Evolutionary conservation across 2,329 filamentous ascomycete species (phyloP).

Genomic region (Capronia epimyces): DNA sequence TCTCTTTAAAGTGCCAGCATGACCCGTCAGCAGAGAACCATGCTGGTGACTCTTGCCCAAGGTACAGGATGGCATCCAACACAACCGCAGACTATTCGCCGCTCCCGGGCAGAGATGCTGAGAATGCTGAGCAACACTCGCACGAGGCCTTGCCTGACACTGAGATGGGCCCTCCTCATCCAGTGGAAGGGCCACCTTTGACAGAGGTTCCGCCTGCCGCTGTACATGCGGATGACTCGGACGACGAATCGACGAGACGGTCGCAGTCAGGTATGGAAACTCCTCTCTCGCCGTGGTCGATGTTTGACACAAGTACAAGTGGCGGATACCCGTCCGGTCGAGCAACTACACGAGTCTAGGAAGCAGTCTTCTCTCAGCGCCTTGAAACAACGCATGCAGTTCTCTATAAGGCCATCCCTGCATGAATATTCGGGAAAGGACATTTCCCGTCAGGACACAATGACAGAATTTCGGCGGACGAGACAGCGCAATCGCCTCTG

Average conservation of each 20-base stretch:
- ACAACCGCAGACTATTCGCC: no score
- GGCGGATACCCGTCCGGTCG: background rate
- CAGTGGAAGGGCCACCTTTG: no score
- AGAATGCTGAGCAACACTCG: no score
- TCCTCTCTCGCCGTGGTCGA: background rate
- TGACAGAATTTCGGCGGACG: conserved; percentile 14
- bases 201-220: no score
- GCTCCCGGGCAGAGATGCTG: no score
- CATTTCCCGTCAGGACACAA: conserved; percentile 2
- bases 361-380: conserved; percentile 11
- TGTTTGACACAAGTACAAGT: conserved; percentile 6
- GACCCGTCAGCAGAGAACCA: no score
- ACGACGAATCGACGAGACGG: background rate
- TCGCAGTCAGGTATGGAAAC: background rate
- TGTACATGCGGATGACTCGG: no score
- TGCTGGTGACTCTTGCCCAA: background rate
- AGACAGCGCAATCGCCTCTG: conserved; percentile 20
- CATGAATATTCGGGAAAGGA: conserved; percentile 16
- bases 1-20: no score
- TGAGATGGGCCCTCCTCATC: no score
- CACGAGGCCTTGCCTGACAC: no score
- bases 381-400: conserved; percentile 9
- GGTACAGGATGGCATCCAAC: no score
- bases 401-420: conserved; percentile 16
- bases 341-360: background rate